Evolutionary conservation across 2,329 filamentous ascomycete genomes (phyloP), one percentile per base, ranked within the genome.

Genomic region (Neopestalotiopsis sp.): DNA sequence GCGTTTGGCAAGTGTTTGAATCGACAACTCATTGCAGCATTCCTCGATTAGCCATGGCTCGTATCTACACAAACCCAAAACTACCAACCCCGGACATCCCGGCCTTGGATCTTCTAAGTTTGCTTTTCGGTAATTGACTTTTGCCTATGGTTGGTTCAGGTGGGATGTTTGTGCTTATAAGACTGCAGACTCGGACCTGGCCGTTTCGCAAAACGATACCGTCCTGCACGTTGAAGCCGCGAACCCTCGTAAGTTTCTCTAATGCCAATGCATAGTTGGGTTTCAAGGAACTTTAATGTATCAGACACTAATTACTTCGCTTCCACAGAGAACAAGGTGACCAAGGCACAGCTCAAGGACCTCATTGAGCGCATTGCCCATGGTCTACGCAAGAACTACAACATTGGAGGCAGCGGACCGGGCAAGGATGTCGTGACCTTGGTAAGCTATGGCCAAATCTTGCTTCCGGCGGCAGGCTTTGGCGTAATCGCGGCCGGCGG

Each of bases 401-500:
- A 81, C 14, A 84, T 91, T 59, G 88, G 89, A 13, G 75, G 75
- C 2, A 68, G 80, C 13, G 86, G 87, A 0, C 80, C 83, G 0
- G 83, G 80, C 45, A 82, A 82, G 65, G 86, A 89, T 71, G 84
- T 90, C 4, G 85, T 90, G 14, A 85, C 89, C 4, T 82, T 85
- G 20, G 84, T 90, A 34, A 88, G 86, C 0, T 84, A 85, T 0
- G 89, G 89, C 1, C 86, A 90, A 71, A 84, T 84, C 61, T 80
- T 89, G 5, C 79, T 90, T 0, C 84, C 87, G 0, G 80, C 84
- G 13, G 71, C 88, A 1, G 87, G 88, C 73, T 90, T 83, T 71
- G 86, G 84, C 14, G 84, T 89, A 66, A 81, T 91, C 61, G 88
- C 86, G 3, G 87, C 88, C 2, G 88, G 85, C 1, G 89, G 88